A percentile compares a stretch with the other conserved stretches of the same genome.
Evolutionary conservation across 306 rosid genomes (phyloP).

Genomic region (Cicer arietinum): DNA sequence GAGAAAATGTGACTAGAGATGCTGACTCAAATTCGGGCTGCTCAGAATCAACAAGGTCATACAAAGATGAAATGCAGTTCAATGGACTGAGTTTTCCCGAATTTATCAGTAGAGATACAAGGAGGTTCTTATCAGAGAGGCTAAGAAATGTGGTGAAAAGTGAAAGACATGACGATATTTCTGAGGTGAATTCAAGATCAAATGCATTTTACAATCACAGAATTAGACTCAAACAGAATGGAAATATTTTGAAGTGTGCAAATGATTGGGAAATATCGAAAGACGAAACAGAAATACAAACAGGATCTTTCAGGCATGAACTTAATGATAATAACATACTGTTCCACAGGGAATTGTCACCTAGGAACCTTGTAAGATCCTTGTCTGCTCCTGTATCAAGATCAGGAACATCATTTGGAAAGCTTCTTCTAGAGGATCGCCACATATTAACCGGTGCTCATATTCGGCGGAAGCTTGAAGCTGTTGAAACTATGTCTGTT

Average conservation of each 20-base stretch:
- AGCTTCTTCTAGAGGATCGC: slow-evolving; percentile 97
- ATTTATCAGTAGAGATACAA: slow-evolving; percentile 70
- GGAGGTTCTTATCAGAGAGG: slow-evolving; percentile 72
- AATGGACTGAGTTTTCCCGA: slow-evolving; percentile 67
- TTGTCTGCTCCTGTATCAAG: slow-evolving; percentile 94
- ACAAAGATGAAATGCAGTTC: slow-evolving; percentile 65
- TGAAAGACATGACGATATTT: slow-evolving; percentile 54
- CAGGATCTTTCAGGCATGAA: slow-evolving; percentile 86
- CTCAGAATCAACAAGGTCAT: slow-evolving; percentile 80
- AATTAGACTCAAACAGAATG: slow-evolving; percentile 45
- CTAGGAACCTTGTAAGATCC: slow-evolving; percentile 86
- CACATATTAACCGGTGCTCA: slow-evolving; percentile 88
- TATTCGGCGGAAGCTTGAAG: slow-evolving; percentile 91
- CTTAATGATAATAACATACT: slow-evolving; percentile 55
- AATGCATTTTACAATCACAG: slow-evolving; percentile 55
- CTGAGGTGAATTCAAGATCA: slow-evolving; percentile 53
- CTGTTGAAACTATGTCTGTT: slow-evolving; percentile 54
- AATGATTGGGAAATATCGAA: slow-evolving; percentile 58
- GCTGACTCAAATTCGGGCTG: slow-evolving; percentile 58
- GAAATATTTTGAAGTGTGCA: slow-evolving; percentile 45
- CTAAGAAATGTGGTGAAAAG: slow-evolving; percentile 61
- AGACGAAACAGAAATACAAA: slow-evolving; percentile 61
- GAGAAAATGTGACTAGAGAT: slow-evolving; percentile 76
- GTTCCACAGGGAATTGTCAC: slow-evolving; percentile 70
- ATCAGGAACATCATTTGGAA: slow-evolving; percentile 95